phyloP scores from a whole-genome alignment of 1,139 yeast species.

The Candida sp. region DNA sequence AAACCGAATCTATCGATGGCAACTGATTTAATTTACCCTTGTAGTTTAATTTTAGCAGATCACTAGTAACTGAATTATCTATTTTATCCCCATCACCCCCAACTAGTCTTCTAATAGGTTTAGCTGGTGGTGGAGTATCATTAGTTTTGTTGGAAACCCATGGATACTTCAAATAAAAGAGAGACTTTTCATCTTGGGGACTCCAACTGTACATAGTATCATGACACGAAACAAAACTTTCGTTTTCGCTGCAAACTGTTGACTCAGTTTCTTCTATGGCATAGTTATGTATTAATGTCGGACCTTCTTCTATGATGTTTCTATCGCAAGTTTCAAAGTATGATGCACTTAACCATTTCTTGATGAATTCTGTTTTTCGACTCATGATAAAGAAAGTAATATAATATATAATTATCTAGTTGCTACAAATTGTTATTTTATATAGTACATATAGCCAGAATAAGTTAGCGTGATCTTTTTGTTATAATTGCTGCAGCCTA shows the following conservation, averaged over 20 bases:
- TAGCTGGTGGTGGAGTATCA: background rate
- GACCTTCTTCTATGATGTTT: background rate
- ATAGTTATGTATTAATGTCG: background rate
- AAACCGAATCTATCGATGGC: background rate
- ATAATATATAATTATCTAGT: no score
- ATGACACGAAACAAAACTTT: background rate
- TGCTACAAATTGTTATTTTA: background rate
- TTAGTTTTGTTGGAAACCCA: background rate
- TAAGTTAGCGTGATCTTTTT: background rate
- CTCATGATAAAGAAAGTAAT: background rate
- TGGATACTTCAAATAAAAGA: conserved; percentile 1
- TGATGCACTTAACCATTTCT: background rate
- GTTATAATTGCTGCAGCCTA: background rate
- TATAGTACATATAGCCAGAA: background rate
- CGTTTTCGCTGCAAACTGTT: background rate
- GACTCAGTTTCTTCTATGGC: background rate
- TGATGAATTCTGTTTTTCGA: background rate
- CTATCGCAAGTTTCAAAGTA: background rate
- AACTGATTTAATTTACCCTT: background rate
- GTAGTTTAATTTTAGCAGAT: background rate
- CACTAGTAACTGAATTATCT: background rate
- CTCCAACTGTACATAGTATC: conserved; percentile 1
- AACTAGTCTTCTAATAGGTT: background rate
- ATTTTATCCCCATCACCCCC: background rate
- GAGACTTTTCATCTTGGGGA: background rate